phyloP scores from a whole-genome alignment of 371 early-diverging fungal species.

The Haplosporangium sp. region DNA sequence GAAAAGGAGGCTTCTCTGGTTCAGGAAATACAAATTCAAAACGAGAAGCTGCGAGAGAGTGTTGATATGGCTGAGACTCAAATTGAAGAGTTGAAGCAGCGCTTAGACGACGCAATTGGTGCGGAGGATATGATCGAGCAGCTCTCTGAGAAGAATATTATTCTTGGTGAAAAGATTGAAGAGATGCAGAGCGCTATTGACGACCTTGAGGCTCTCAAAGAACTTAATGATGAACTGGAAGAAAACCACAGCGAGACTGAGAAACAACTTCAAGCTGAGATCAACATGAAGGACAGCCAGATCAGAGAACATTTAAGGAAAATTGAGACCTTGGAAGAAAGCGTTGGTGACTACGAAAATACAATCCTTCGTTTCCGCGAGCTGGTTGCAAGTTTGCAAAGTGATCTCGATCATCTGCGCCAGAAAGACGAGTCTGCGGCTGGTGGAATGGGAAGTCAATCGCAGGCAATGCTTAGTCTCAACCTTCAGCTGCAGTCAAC shows the following conservation, averaged over 20 bases:
- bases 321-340: slow-evolving; percentile 80
- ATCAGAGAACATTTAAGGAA: slow-evolving; percentile 71
- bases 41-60: slow-evolving; percentile 67
- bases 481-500: slow-evolving; percentile 85
- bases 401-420: slow-evolving; percentile 76
- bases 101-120: slow-evolving; percentile 85
- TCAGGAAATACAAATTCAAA: slow-evolving; percentile 69
- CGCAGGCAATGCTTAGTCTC: slow-evolving; percentile 88
- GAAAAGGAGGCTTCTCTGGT: slow-evolving; percentile 77
- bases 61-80: slow-evolving; percentile 71
- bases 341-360: slow-evolving; percentile 85
- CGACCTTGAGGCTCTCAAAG: slow-evolving; percentile 91
- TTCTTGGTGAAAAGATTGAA: slow-evolving; percentile 79
- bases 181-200: slow-evolving; percentile 83
- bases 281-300: slow-evolving; percentile 79
- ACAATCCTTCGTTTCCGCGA: slow-evolving; percentile 91
- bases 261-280: slow-evolving; percentile 86
- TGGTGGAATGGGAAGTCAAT: slow-evolving; percentile 69
- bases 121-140: slow-evolving; percentile 87
- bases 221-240: slow-evolving; percentile 92
- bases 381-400: slow-evolving; percentile 81
- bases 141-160: slow-evolving; percentile 83
- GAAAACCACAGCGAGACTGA: slow-evolving; percentile 90
- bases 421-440: slow-evolving; percentile 70
- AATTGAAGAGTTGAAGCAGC: slow-evolving; percentile 85